Percentiles rank a stretch among this genome's conserved stretches.
Conservation (phyloP, 2,329 filamentous ascomycete species). For the Aspergillus vadensis region DNA sequence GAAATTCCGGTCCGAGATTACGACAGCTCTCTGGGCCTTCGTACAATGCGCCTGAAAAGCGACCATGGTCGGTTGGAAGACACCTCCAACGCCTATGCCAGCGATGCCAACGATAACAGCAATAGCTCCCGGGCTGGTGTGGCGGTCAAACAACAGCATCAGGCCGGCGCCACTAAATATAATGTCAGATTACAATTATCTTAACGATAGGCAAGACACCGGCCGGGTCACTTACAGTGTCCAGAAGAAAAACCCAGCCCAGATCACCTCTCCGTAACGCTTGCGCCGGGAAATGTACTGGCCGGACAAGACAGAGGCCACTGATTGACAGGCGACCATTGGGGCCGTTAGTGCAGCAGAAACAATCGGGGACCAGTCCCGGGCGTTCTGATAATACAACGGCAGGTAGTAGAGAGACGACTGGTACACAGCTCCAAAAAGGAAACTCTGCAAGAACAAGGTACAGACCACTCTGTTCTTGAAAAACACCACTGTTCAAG, state of each 20-base stretch:
- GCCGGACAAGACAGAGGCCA: conserved; percentile 48
- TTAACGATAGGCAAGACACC: neutral
- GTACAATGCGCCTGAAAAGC: conserved; percentile 61
- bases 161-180: conserved; percentile 52
- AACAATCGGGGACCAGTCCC: conserved; percentile 46
- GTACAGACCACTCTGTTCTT: conserved; percentile 55
- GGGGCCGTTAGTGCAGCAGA: conserved; percentile 57
- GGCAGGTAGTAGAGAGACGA: conserved; percentile 63
- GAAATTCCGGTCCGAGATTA: conserved; percentile 66
- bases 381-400: conserved; percentile 63
- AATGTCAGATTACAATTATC: neutral
- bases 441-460: conserved; percentile 60
- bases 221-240: conserved; percentile 42
- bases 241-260: conserved; percentile 49
- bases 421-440: conserved; percentile 63
- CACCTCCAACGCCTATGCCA: conserved; percentile 57
- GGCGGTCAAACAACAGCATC: conserved; percentile 51
- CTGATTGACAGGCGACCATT: conserved; percentile 51
- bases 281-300: conserved; percentile 60
- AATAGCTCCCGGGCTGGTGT: conserved; percentile 52
- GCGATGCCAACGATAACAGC: conserved; percentile 54
- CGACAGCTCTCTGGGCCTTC: conserved; percentile 61
- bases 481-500: conserved; percentile 50
- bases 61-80: conserved; percentile 57
- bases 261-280: conserved; percentile 63